Percentiles rank a stretch among this genome's conserved stretches.
Conservation (phyloP, 768 basidiomycete species). For the Suillus weaverae region DNA sequence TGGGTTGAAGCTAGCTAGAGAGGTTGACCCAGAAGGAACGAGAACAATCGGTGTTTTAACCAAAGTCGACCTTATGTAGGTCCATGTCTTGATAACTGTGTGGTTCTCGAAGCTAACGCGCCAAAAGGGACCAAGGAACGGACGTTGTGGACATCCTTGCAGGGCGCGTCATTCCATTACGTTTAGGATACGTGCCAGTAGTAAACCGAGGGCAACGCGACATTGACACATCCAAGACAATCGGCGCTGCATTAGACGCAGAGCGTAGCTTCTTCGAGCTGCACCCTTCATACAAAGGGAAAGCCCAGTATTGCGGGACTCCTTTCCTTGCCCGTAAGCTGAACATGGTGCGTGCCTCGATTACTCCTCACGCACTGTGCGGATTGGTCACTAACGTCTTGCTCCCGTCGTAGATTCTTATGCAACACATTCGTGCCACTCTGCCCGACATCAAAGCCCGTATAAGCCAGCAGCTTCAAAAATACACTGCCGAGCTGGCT, state of each 20-base stretch:
- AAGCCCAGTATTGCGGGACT: slow-evolving; percentile 95
- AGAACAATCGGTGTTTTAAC: slow-evolving; percentile 98
- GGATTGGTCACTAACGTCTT: background rate
- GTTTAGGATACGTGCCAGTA: slow-evolving; percentile 96
- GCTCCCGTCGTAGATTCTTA: slow-evolving; percentile 69
- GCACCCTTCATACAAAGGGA: slow-evolving; percentile 89
- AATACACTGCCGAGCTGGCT: slow-evolving; percentile 81
- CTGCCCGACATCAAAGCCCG: slow-evolving; percentile 98
- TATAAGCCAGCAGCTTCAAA: slow-evolving; percentile 87
- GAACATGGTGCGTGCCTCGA: slow-evolving; percentile 67
- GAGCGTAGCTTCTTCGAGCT: slow-evolving; percentile 95
- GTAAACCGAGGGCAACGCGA: slow-evolving; percentile 98
- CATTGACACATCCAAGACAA: slow-evolving; percentile 87
- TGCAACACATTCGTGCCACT: slow-evolving; percentile 97
- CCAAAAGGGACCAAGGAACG: slow-evolving; percentile 86
- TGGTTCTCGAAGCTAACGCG: slow-evolving; percentile 11
- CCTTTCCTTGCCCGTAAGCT: slow-evolving; percentile 94
- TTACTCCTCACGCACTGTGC: background rate
- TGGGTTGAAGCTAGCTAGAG: slow-evolving; percentile 92
- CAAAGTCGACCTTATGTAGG: slow-evolving; percentile 97
- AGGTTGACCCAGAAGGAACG: slow-evolving; percentile 95
- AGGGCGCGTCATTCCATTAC: slow-evolving; percentile 92
- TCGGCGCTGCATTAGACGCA: slow-evolving; percentile 79
- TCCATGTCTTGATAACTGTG: slow-evolving; percentile 16
- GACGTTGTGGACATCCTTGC: slow-evolving; percentile 99